phyloP scores from a whole-genome alignment of 805 yeast genomes.

The Saturnispora sanitii region DNA sequence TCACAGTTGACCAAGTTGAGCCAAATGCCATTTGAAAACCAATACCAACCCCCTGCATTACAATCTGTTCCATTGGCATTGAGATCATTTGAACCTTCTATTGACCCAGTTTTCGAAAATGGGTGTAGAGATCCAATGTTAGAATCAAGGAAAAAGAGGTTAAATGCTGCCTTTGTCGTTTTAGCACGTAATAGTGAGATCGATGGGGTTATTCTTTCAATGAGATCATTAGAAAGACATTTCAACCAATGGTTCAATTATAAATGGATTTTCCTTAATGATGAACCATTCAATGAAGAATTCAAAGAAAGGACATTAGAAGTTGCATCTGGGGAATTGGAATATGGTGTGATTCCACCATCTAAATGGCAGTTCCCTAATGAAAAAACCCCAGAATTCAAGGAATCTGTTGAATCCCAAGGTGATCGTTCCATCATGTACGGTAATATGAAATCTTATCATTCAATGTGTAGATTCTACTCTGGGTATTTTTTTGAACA shows the following conservation, averaged over 20 bases:
- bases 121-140: slow-evolving; percentile 26
- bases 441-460: slow-evolving; percentile 75
- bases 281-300: slow-evolving; percentile 58
- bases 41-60: slow-evolving; percentile 2
- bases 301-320: slow-evolving; percentile 46
- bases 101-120: slow-evolving; percentile 25
- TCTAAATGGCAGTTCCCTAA: slow-evolving; percentile 65
- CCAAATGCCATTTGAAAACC: slow-evolving; percentile 2
- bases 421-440: slow-evolving; percentile 81
- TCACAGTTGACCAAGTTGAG: not conserved
- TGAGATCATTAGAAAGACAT: slow-evolving; percentile 70
- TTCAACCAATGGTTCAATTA: slow-evolving; percentile 91
- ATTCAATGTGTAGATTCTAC: slow-evolving; percentile 91
- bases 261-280: slow-evolving; percentile 86
- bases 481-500: slow-evolving; percentile 78
- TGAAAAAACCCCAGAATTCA: slow-evolving; percentile 28
- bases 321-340: slow-evolving; percentile 50
- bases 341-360: slow-evolving; percentile 58
- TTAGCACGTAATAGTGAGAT: slow-evolving; percentile 75
- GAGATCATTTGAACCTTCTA: slow-evolving; percentile 17
- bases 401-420: slow-evolving; percentile 57
- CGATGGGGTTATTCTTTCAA: slow-evolving; percentile 63
- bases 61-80: slow-evolving; percentile 6
- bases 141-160: slow-evolving; percentile 30
- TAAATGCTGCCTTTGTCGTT: slow-evolving; percentile 79